phyloP scores from a whole-genome alignment of 768 basidiomycete genomes.

The Nevesoporus exiguus region DNA sequence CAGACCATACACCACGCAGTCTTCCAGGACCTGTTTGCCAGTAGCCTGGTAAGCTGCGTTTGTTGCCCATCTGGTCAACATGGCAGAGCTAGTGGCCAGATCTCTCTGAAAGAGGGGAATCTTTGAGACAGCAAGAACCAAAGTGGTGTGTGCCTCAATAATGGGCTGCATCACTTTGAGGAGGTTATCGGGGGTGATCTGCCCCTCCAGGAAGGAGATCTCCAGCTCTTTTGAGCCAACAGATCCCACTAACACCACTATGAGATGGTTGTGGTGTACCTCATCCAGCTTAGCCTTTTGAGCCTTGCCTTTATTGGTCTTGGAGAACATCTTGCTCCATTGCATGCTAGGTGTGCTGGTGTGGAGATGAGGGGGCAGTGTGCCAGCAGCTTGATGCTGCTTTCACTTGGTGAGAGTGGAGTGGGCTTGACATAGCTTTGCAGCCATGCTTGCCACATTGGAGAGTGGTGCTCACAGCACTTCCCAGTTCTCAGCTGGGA shows the following conservation, averaged over 20 bases:
- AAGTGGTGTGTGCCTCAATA: too few species aligned
- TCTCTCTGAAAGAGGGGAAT: neutral
- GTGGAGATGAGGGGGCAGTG: neutral
- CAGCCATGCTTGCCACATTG: too few species aligned
- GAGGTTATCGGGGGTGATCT: neutral
- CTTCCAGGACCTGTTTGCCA: neutral
- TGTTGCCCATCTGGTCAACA: neutral
- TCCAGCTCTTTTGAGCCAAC: neutral
- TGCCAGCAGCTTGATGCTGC: neutral
- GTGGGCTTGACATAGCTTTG: too few species aligned
- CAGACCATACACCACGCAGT: neutral
- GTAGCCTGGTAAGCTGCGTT: neutral
- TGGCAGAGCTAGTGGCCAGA: neutral
- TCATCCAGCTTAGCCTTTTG: neutral
- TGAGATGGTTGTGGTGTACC: neutral
- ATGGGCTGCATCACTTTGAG: too few species aligned
- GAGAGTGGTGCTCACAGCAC: too few species aligned
- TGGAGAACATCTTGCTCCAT: neutral
- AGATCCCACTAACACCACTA: accelerated
- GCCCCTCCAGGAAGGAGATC: neutral
- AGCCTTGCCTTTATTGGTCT: neutral
- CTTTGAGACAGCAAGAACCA: neutral
- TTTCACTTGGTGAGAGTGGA: neutral
- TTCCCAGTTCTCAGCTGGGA: too few species aligned
- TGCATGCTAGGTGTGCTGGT: neutral